Base-by-base conservation (phyloP, 1,284 basidiomycete species). In the Irpex lacteus region DNA sequence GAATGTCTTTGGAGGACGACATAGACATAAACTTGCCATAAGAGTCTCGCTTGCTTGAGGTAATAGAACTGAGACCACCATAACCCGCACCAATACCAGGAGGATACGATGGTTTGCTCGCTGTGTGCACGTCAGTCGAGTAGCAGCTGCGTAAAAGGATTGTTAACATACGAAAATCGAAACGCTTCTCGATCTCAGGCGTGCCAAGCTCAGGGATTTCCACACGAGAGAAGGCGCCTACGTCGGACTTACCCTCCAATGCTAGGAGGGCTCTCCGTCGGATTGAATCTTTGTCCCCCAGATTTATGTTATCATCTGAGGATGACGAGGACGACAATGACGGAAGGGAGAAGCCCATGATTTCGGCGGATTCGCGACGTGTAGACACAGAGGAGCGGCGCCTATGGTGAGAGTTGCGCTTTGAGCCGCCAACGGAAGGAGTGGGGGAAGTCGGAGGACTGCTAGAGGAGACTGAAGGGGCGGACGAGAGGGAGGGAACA, bases 331-430 rank as follows among this genome's bases (percentile, higher is more conserved):
- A 67, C 1, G 86, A 82, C 19, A 89, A 79, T 64, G 87, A 83
- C 9, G 88, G 85, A 52, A 91, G 76, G 37, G 88, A 76, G 11
- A 91, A 82, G 53, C 91, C 91, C 91, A 94, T 94, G 71, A 94
- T 80, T 69, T 94, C 91, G 5, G 90, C 90, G 11, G 91, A 93
- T 76, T 94, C 91, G 66, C 81, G 84, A 66, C 91, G 87, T 40
- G 92, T 94, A 3, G 91, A 93, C 32, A 94, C 90, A n/a, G 91
- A 93, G 2, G 92, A 94, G 54, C 87, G 85, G 59, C 91, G 88
- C 36, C 85, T 84, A 70, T 94, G 91, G 70, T 93, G 91, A 0
- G 91, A 93, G 68, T 82, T 84, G 61, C 90, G 89, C 70, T 89
- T 89, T 38, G 83, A 71, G 36, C 80, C 72, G 74, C 73, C 58